These are phyloP conservation scores for Epichloe sibirici DNA, from an alignment of 2,329 filamentous ascomycete genomes.

Conservation along the genomic window DNA sequence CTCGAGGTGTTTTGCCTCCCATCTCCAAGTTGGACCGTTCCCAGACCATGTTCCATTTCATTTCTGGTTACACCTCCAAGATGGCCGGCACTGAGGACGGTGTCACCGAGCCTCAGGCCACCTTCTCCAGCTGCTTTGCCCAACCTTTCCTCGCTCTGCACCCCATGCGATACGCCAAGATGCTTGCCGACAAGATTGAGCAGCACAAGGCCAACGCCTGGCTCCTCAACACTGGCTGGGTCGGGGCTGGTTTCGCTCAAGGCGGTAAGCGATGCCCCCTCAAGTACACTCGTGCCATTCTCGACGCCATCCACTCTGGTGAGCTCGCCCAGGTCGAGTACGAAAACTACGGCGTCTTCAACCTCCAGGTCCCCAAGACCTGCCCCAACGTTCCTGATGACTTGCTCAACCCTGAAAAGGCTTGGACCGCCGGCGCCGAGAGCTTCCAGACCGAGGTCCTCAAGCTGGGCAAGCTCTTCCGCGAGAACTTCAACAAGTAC, in stretches of 20 bases:
- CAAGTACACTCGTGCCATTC: slow-evolving; percentile 97
- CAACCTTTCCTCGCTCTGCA: slow-evolving; percentile 98
- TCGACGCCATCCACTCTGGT: slow-evolving; percentile 95
- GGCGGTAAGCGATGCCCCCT: slow-evolving; percentile 94
- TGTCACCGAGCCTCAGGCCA: slow-evolving; percentile 92
- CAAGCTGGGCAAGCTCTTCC: slow-evolving; percentile 83
- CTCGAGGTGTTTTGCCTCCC: slow-evolving; percentile 89
- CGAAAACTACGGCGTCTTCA: slow-evolving; percentile 94
- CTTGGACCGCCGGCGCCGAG: slow-evolving; percentile 72
- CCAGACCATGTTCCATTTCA: slow-evolving; percentile 99
- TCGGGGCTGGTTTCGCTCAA: slow-evolving; percentile 79
- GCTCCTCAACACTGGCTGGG: slow-evolving; percentile 98
- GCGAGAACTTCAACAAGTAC: slow-evolving; percentile 98
- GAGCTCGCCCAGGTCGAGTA: slow-evolving; percentile 88
- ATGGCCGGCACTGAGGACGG: slow-evolving; percentile 99
- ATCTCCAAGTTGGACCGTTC: slow-evolving; percentile 92
- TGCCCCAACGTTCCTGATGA: slow-evolving; percentile 84
- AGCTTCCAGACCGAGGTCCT: slow-evolving; percentile 79
- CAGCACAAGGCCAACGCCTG: slow-evolving; percentile 92
- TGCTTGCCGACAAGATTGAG: slow-evolving; percentile 97
- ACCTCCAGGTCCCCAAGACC: slow-evolving; percentile 85
- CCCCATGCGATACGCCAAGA: slow-evolving; percentile 97
- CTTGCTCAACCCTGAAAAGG: slow-evolving; percentile 86
- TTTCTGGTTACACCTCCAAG: slow-evolving; percentile 98
- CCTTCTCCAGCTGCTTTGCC: slow-evolving; percentile 98